Percentiles rank a stretch among this genome's conserved stretches.
These are phyloP conservation scores for Puccinia coronata DNA, from an alignment of 1,284 basidiomycete genomes.

Conservation along the genomic window DNA sequence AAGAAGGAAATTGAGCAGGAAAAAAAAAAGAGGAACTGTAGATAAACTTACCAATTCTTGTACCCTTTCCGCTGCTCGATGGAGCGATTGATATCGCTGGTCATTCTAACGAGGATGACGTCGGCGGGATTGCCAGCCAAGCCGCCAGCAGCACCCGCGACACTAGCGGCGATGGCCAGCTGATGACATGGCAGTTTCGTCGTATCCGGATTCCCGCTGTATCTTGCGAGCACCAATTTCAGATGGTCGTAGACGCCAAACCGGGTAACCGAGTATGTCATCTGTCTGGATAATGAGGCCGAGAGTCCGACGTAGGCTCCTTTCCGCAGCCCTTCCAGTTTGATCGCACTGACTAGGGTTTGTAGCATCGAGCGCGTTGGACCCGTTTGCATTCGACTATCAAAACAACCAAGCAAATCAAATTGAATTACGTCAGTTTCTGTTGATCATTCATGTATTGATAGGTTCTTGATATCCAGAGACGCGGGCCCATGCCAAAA, in stretches of 20 bases:
- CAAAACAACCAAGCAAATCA: neutral
- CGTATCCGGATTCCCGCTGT: neutral
- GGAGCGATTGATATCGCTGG: conserved; percentile 45
- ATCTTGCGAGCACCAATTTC: conserved; percentile 68
- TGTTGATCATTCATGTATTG: no score
- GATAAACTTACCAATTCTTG: conserved; percentile 37
- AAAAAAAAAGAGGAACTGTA: neutral
- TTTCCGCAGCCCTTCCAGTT: conserved; percentile 58
- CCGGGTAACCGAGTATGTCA: conserved; percentile 87
- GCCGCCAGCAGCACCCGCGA: conserved; percentile 47
- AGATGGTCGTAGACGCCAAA: conserved; percentile 92
- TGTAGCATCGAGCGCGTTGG: conserved; percentile 44
- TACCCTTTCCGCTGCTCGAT: conserved; percentile 39
- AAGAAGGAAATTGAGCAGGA: no score
- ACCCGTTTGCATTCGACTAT: conserved; percentile 47
- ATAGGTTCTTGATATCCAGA: neutral
- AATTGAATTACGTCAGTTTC: neutral
- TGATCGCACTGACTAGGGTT: conserved; percentile 24
- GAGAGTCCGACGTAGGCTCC: conserved; percentile 83
- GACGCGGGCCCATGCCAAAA: neutral
- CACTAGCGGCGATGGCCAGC: conserved; percentile 30
- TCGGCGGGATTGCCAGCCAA: conserved; percentile 50
- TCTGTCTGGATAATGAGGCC: conserved; percentile 85
- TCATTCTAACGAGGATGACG: conserved; percentile 49
- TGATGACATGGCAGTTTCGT: conserved; percentile 29